These are phyloP conservation scores for Stropharia rugosoannulata DNA, from an alignment of 768 basidiomycete genomes.

Conservation along the genomic window DNA sequence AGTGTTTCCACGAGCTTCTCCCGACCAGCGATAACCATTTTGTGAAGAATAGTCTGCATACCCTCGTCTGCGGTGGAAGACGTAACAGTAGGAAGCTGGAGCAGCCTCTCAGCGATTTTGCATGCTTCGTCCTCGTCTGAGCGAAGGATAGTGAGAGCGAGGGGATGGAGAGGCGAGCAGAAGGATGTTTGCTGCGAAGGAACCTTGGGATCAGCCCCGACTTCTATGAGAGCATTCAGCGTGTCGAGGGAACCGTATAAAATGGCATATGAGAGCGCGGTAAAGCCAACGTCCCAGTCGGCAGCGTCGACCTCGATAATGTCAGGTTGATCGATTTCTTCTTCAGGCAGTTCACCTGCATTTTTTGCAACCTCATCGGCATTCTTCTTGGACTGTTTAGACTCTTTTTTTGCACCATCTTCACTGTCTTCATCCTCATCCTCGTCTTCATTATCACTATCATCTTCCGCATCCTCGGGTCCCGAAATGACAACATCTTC, in stretches of 20 bases:
- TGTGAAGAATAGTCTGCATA: constrained; percentile 41
- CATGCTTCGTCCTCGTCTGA: constrained; percentile 40
- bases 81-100: constrained; percentile 36
- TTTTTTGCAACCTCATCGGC: constrained; percentile 1
- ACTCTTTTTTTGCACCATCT: constrained; percentile 18
- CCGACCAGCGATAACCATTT: constrained; percentile 32
- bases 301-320: constrained; percentile 50
- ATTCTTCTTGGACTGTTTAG: constrained; percentile 13
- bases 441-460: constrained; percentile 29
- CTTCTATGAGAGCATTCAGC: constrained; percentile 44
- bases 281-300: constrained; percentile 62
- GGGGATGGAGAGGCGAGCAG: constrained; percentile 31
- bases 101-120: constrained; percentile 37
- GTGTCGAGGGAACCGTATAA: constrained; percentile 42
- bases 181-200: constrained; percentile 27
- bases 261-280: constrained; percentile 51
- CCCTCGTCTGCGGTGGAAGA: constrained; percentile 38
- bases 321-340: constrained; percentile 48
- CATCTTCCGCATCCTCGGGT: constrained; percentile 29
- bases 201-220: constrained; percentile 44
- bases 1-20: constrained; percentile 39
- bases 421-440: constrained; percentile 26
- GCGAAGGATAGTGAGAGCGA: constrained; percentile 37
- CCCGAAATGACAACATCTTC: constrained; percentile 31
- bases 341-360: constrained; percentile 43